Evolutionary conservation across 2,329 filamentous ascomycete species (phyloP).

Genomic region (Davidsoniella australis): DNA sequence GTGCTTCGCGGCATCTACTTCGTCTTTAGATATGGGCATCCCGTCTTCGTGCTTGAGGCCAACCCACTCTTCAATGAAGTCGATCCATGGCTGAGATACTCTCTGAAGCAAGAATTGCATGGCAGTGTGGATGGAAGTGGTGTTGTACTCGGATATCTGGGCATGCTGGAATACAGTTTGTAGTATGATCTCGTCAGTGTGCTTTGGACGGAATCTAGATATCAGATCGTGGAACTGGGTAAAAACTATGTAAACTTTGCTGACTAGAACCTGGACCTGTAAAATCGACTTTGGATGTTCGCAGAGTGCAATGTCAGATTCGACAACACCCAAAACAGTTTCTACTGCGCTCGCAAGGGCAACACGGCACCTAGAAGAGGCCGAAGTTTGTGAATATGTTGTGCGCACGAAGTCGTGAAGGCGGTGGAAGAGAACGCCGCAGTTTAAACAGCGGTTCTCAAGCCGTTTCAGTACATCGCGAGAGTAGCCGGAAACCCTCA

Average conservation of each 20-base stretch:
- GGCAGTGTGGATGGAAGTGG: conserved; percentile 42
- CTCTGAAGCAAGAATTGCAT: conserved; percentile 49
- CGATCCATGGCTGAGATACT: conserved; percentile 48
- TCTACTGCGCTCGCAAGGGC: conserved; percentile 35
- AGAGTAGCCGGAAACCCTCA: conserved; percentile 41
- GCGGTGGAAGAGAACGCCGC: conserved; percentile 29
- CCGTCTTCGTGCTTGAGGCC: conserved; percentile 46
- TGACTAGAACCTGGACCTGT: conserved; percentile 33
- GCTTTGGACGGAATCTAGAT: conserved; percentile 25
- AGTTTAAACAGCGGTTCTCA: conserved; percentile 28
- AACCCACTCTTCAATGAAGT: conserved; percentile 56
- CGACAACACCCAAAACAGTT: conserved; percentile 30
- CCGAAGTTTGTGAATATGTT: conserved; percentile 26
- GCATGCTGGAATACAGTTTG: conserved; percentile 45
- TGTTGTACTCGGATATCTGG: conserved; percentile 45
- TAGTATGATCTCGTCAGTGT: conserved; percentile 43
- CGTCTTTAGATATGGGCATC: conserved; percentile 32
- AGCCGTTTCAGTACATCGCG: conserved; percentile 29
- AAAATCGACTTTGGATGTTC: conserved; percentile 30
- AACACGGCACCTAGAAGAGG: conserved; percentile 29
- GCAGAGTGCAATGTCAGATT: conserved; percentile 30
- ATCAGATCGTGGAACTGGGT: conserved; percentile 34
- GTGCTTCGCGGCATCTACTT: conserved; percentile 28
- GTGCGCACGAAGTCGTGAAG: conserved; percentile 30
- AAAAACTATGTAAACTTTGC: conserved; percentile 31